Base-by-base conservation (phyloP, 1,139 yeast species). In the Yamadazyma triangularis region DNA sequence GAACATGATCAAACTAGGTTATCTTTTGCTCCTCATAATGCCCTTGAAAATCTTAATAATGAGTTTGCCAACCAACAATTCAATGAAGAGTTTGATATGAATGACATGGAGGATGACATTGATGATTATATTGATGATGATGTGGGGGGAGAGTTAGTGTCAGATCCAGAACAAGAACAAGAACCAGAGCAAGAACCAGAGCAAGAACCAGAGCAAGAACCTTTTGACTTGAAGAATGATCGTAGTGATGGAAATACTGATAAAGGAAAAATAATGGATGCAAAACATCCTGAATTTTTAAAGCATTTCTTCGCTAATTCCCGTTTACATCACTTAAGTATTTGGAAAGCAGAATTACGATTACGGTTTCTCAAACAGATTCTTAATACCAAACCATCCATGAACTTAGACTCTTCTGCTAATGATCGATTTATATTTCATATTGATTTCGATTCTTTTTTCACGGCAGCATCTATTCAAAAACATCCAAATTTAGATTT, bases 371-470 rank as follows among this genome's bases (percentile, higher is more conserved):
- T 78, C 30, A 52, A 62, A 15, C 55, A 51, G 31, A 70, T 78
- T 3, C 44, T 67, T 1, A 40, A 36, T 14, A 34, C 26, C 14
- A 32, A 21, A 31, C 21, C 30, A 21, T 23, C 16, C 4, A 18
- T 8, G 4, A 25, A 24, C 27, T 12, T 28, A 5, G 33, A 25
- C 18, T 14, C 27, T 4, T 11, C 16, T 6, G 27, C 28, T 9
- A 24, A 25, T 13, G 23, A 30, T 3, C 27, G 57, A 25, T 55
- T 70, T 0, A 73, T 88, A 13, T 54, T 88, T 38, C 97, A 91
- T 54, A 70, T 89, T 22, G 98, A 91, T 53, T 91, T 87, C 54
- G 98, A 91, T 53, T 87, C 95, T 42, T 91, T 91, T 48, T 91
- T 91, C 56, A 96, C 89, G 1, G 71, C 95, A 0, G 96, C 85